A percentile compares a stretch with the other conserved stretches of the same genome.
Conservation (phyloP, 2,329 filamentous ascomycete species). For the Rutstroemia sydowiana region DNA sequence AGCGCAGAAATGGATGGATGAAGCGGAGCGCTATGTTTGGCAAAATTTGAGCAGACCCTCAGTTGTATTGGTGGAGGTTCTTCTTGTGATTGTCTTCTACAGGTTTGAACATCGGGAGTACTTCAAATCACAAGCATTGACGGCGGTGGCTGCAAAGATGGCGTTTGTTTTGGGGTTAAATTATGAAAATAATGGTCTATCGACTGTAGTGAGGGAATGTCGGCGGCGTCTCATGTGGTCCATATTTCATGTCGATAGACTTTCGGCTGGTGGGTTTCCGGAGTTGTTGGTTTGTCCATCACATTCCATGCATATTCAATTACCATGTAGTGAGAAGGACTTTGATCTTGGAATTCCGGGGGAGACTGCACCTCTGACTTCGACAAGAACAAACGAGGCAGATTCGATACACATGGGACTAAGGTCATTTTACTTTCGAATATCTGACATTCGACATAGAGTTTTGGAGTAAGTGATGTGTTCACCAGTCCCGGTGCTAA, state of each 20-base stretch:
- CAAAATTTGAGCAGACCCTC: conserved; percentile 2
- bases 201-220: conserved; percentile 7
- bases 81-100: conserved; percentile 10
- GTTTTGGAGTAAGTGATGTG: conserved; percentile 3
- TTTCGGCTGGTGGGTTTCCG: conserved; percentile 6
- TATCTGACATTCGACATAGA: conserved; percentile 9
- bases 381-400: neutral
- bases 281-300: conserved; percentile 9
- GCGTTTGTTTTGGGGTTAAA: conserved; percentile 5
- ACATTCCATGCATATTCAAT: conserved; percentile 8
- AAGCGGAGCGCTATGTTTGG: conserved; percentile 7
- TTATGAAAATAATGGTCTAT: conserved; percentile 7
- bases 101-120: conserved; percentile 4
- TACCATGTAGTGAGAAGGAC: conserved; percentile 8
- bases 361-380: conserved; percentile 4
- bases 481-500: no score
- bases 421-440: conserved; percentile 8
- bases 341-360: conserved; percentile 10
- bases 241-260: conserved; percentile 8
- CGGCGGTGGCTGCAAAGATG: conserved; percentile 9
- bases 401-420: conserved; percentile 8
- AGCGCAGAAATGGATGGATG: conserved; percentile 7
- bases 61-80: conserved; percentile 1
- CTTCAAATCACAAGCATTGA: conserved; percentile 7
- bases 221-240: conserved; percentile 8